Conservation (phyloP, 495 filamentous ascomycete genomes). For the Symbiotaphrina buchneri region DNA sequence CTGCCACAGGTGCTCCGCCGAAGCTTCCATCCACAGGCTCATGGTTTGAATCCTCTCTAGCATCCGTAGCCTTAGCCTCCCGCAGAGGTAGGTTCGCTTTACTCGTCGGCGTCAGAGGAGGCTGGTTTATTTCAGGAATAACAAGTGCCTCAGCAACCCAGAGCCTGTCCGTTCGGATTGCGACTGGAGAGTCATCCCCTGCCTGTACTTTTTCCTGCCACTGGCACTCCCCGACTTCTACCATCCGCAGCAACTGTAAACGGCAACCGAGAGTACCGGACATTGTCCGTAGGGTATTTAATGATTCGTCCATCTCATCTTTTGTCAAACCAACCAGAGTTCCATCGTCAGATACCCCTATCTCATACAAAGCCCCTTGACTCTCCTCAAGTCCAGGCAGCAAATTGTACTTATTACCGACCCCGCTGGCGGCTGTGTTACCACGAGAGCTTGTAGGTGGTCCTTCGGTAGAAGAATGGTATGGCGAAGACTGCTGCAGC, state of each 20-base stretch:
- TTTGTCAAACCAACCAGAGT: slow-evolving; percentile 73
- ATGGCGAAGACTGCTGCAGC: slow-evolving; percentile 80
- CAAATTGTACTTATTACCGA: no score
- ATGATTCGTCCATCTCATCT: slow-evolving; percentile 80
- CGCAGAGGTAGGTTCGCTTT: no score
- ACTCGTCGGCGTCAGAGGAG: slow-evolving; percentile 8
- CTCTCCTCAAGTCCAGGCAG: slow-evolving; percentile 78
- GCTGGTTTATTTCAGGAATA: slow-evolving; percentile 38
- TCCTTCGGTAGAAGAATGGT: slow-evolving; percentile 64
- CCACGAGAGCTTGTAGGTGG: no score
- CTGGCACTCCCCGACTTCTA: slow-evolving; percentile 72
- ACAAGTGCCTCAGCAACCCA: slow-evolving; percentile 81
- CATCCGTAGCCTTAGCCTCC: no score
- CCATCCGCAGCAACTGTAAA: slow-evolving; percentile 62
- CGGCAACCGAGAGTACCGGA: slow-evolving; percentile 75
- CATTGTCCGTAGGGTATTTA: slow-evolving; percentile 68
- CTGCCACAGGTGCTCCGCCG: no score
- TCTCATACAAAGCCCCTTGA: slow-evolving; percentile 83
- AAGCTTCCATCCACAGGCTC: no score
- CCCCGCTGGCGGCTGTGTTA: no score
- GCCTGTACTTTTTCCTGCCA: slow-evolving; percentile 28
- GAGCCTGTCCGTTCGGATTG: slow-evolving; percentile 28
- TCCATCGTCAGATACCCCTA: slow-evolving; percentile 89
- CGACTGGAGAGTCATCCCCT: background rate
- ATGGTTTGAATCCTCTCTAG: no score